Conservation (phyloP, 768 basidiomycete species). For the Lactarius trivialis region DNA sequence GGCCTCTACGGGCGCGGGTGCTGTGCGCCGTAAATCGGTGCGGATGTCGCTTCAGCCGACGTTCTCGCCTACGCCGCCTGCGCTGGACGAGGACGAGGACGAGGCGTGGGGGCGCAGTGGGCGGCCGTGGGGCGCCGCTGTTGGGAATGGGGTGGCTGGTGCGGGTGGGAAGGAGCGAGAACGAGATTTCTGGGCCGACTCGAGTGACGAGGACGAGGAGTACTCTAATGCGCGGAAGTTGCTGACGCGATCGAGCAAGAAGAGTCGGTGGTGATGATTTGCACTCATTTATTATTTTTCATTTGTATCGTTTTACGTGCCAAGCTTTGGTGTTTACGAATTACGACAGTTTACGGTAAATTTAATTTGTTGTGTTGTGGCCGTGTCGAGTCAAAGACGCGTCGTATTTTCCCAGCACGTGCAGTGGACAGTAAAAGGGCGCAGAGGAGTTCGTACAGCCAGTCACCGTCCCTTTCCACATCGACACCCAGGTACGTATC, state of each 20-base stretch:
- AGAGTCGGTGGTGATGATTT: slow-evolving; percentile 31
- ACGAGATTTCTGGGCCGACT: slow-evolving; percentile 61
- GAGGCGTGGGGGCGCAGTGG: slow-evolving; percentile 14
- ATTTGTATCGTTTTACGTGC: background rate
- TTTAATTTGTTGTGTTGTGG: background rate
- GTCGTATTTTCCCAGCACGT: slow-evolving; percentile 19
- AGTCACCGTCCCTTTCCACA: slow-evolving; percentile 1
- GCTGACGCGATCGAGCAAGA: slow-evolving; percentile 43
- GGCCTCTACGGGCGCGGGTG: slow-evolving; percentile 9
- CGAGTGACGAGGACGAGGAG: slow-evolving; percentile 65
- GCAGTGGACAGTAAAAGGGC: background rate
- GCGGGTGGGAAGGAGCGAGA: slow-evolving; percentile 12
- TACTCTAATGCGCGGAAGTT: slow-evolving; percentile 53
- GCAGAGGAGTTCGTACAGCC: slow-evolving; percentile 11
- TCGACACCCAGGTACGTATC: background rate
- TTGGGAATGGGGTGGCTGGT: slow-evolving; percentile 22
- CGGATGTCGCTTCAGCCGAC: slow-evolving; percentile 72
- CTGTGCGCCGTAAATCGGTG: slow-evolving; percentile 59
- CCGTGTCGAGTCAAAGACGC: background rate
- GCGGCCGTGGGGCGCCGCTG: slow-evolving; percentile 17
- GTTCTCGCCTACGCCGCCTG: slow-evolving; percentile 66
- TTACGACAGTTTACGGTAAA: slow-evolving; percentile 1
- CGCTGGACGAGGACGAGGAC: slow-evolving; percentile 42
- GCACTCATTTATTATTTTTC: background rate
- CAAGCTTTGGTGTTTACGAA: background rate